Conservation (phyloP, 78 protist genomes). For the Dictyostelium firmibasis region DNA sequence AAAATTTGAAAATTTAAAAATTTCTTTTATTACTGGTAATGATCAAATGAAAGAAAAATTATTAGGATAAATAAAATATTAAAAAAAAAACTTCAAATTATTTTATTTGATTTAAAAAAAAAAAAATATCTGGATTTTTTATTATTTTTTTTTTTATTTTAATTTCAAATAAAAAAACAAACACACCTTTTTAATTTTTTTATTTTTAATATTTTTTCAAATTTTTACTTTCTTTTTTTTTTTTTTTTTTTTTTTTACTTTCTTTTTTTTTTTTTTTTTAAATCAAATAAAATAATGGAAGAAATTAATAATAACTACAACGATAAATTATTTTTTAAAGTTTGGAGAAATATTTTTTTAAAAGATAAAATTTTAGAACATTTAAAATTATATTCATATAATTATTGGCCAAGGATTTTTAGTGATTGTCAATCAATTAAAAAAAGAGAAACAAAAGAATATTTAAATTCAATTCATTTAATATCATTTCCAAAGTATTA, state of each 20-base stretch:
- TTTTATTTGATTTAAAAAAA: too few species aligned
- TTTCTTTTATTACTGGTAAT: neutral
- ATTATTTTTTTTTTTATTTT: too few species aligned
- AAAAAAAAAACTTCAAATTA: neutral
- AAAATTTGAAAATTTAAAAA: neutral
- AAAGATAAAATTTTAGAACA: neutral
- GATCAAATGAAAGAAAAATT: neutral
- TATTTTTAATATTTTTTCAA: too few species aligned
- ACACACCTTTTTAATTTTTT: too few species aligned
- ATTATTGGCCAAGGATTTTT: neutral
- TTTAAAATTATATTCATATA: neutral
- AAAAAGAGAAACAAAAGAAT: neutral
- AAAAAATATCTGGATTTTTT: too few species aligned
- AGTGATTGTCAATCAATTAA: neutral
- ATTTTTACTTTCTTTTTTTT: too few species aligned
- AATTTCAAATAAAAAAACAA: too few species aligned
- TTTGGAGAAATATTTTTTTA: neutral
- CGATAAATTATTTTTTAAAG: neutral
- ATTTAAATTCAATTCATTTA: neutral
- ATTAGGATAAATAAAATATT: too few species aligned
- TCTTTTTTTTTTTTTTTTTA: too few species aligned
- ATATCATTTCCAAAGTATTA: neutral
- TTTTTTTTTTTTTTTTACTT: too few species aligned
- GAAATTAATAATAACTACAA: neutral
- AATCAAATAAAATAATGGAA: neutral